Evolutionary conservation across 164 flowering plant species (phyloP), one percentile per base, ranked within the genome.

Genomic region (Akebia trifoliata): DNA sequence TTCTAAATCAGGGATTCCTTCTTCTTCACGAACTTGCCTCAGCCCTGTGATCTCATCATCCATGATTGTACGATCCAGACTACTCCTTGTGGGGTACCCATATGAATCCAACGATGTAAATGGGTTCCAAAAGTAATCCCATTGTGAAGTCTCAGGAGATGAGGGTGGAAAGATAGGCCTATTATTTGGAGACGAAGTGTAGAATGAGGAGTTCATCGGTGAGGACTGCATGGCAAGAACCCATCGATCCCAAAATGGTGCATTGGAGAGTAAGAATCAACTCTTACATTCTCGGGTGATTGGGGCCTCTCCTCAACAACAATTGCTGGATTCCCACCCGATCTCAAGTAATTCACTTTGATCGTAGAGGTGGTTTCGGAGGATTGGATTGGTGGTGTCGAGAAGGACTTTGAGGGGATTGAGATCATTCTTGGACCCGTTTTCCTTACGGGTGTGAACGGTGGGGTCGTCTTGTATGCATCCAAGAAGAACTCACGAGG

Each of bases 101-200:
- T 90, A 86, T 44, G 80, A 42, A 61, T 93, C 97, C 46, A 90
- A 59, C 15, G 99, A 84, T 0, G 96, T 74, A 66, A 93, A 93
- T 0, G 97, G 99, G 65, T 93, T 90, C 99, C 97, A 93, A 59
- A 90, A 93, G 73, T 77, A 86, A 61, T 93, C 99, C 99, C 99
- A 93, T 38, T 80, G 96, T 0, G 96, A 86, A 29, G 68, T 69
- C 56, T 77, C 95, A 54, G 97, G 95, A 2, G 90, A 79, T 17
- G 82, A 74, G 14, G 92, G 90, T 45, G 94, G 90, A 40, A 81
- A 58, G 54, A 63, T 75, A 1, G 76, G 80, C 56, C 83, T 73
- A 29, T 76, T 71, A 40, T 71, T 63, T 0, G 82, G 81, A 11
- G 89, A 38, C 0, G 64, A 72, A 24, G 68, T 64, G n/a, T n/a